A percentile compares a stretch with the other conserved stretches of the same genome.
Evolutionary conservation across 768 basidiomycete species (phyloP).

Genomic region (Saitozyma sp.): DNA sequence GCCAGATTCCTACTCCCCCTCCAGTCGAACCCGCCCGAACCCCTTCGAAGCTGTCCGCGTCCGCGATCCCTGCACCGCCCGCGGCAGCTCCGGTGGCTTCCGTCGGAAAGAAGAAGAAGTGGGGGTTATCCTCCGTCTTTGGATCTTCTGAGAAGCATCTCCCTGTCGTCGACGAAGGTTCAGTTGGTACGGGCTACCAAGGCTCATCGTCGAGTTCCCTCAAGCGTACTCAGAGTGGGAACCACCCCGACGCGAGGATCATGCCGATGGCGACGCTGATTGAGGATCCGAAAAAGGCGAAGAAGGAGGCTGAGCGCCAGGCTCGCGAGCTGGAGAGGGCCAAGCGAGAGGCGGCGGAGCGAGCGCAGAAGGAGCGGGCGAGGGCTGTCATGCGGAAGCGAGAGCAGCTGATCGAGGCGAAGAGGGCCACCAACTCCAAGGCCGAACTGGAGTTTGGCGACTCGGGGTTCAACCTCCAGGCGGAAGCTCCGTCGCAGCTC

Average conservation of each 20-base stretch:
- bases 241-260: slow-evolving; percentile 22
- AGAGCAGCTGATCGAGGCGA: slow-evolving; percentile 64
- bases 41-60: not conserved
- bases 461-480: not conserved
- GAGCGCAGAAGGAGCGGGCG: slow-evolving; percentile 79
- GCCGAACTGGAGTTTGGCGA: slow-evolving; percentile 22
- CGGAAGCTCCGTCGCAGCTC: too few relatives aligned
- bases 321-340: slow-evolving; percentile 84
- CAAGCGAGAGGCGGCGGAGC: slow-evolving; percentile 71
- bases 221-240: slow-evolving; percentile 51
- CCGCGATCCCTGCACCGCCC: slow-evolving; percentile 7
- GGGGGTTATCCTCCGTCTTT: slow-evolving; percentile 53
- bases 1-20: not conserved
- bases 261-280: slow-evolving; percentile 14
- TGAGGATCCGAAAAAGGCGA: slow-evolving; percentile 54
- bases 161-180: slow-evolving; percentile 40
- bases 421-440: slow-evolving; percentile 14
- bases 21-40: not conserved
- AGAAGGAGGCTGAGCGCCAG: slow-evolving; percentile 61
- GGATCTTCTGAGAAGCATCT: slow-evolving; percentile 43
- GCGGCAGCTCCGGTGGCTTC: slow-evolving; percentile 21
- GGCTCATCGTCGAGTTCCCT: slow-evolving; percentile 27
- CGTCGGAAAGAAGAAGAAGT: slow-evolving; percentile 53
- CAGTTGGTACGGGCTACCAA: slow-evolving; percentile 10
- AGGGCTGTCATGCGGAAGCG: slow-evolving; percentile 91